A percentile compares a stretch with the other conserved stretches of the same genome.
Conservation (phyloP, 164 flowering plant genomes). For the Cinnamomum micranthum region DNA sequence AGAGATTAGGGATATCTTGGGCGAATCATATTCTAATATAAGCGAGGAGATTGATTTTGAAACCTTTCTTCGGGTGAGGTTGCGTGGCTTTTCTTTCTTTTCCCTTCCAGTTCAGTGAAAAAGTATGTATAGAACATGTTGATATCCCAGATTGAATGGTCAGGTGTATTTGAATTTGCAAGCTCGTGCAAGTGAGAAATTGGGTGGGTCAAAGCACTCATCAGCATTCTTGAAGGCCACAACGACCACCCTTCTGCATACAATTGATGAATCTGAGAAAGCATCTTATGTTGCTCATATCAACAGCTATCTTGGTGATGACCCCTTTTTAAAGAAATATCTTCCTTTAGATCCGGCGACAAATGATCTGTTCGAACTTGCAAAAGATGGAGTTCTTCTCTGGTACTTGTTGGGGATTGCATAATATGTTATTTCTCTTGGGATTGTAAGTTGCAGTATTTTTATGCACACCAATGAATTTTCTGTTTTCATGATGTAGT, state of each 20-base stretch:
- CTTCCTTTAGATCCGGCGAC: slow-evolving; percentile 73
- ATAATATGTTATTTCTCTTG: not conserved
- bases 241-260: slow-evolving; percentile 74
- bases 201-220: slow-evolving; percentile 51
- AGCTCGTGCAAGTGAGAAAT: slow-evolving; percentile 47
- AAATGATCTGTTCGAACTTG: slow-evolving; percentile 70
- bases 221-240: slow-evolving; percentile 82
- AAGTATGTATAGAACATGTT: not conserved
- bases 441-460: not conserved
- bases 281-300: slow-evolving; percentile 76
- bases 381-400: slow-evolving; percentile 86
- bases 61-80: slow-evolving; percentile 64
- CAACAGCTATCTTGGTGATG: slow-evolving; percentile 81
- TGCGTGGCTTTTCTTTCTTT: not conserved
- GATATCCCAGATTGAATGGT: slow-evolving; percentile 4
- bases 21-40: slow-evolving; percentile 40
- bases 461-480: not conserved
- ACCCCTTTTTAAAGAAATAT: slow-evolving; percentile 68
- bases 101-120: not conserved
- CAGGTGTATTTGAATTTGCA: slow-evolving; percentile 70
- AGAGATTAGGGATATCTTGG: slow-evolving; percentile 48
- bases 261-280: slow-evolving; percentile 79
- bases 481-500: slow-evolving; percentile 36
- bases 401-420: slow-evolving; percentile 45
- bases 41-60: slow-evolving; percentile 70